Evolutionary conservation across 73 alveolate genomes (phyloP).

Genomic region (Stentor coeruleus): DNA sequence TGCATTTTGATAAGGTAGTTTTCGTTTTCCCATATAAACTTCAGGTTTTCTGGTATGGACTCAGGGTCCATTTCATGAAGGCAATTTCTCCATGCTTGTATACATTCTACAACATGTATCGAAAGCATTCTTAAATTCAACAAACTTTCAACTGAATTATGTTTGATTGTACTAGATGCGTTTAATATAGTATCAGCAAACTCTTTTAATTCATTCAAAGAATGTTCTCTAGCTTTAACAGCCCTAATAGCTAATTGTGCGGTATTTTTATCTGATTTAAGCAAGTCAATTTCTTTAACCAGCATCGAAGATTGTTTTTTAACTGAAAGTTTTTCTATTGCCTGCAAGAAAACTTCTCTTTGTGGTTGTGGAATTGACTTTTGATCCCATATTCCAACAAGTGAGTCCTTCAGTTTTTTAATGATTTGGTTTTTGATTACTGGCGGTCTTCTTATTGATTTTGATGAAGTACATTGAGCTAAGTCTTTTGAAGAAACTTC

Average conservation of each 20-base stretch:
- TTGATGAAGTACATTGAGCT: neutral
- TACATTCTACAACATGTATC: neutral
- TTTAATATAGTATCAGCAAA: neutral
- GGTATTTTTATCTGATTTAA: neutral
- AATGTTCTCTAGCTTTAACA: neutral
- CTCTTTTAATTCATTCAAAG: neutral
- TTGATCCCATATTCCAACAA: neutral
- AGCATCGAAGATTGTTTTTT: neutral
- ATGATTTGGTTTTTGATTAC: constrained; percentile 1
- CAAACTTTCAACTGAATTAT: neutral
- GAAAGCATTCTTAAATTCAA: neutral
- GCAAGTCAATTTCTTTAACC: neutral
- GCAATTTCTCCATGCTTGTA: neutral
- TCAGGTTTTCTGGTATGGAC: neutral
- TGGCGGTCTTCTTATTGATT: neutral
- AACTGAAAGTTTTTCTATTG: constrained; percentile 2
- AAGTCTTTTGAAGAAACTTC: neutral
- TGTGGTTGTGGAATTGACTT: neutral
- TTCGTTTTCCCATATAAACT: neutral
- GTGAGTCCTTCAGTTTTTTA: neutral
- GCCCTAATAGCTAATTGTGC: neutral
- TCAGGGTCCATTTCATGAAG: neutral
- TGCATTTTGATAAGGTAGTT: constrained; percentile 9
- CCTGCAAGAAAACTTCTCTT: neutral
- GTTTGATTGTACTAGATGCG: neutral